Base-by-base conservation (phyloP, 2,329 filamentous ascomycete genomes). In the Colletotrichum caudatum region DNA sequence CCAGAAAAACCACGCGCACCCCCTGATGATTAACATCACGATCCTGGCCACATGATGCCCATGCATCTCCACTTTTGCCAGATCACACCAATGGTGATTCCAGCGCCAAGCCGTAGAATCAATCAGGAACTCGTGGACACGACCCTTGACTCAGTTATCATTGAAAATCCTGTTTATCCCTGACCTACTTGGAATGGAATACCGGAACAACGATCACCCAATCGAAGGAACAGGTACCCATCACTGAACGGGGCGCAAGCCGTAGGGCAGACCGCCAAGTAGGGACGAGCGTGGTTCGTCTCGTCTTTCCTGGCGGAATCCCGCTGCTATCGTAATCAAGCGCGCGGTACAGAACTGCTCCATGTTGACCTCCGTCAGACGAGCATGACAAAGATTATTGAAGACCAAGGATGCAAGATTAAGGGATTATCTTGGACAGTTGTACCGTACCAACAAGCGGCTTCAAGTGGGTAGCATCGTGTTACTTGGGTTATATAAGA, bases 311-410 rank as follows among this genome's bases (percentile, higher is more conserved):
- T 2, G 7, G 26, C 23, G 51, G 51, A 14, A 60, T 61, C 56
- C 68, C 57, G 44, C 58, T 44, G 37, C 41, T 39, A 18, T 44
- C 33, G 68, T 71, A 64, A 71, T 58, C 63, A 71, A 71, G 57
- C 68, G 68, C 64, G 68, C 64, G 68, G 68, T 62, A 67, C 41
- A 18, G 41, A 58, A 11, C 37, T 62, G 53, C 37, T 44, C 23
- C 23, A 44, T 50, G 29, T 14, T 6, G 41, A 35, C 44, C 29
- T 54, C 3, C 14, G 26, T 29, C 18, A 35, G 20, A 23, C 12
- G 0, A 11, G 50, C 67, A 29, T 44, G 33, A 44, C 1, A 14
- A 3, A 1, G 5, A 6, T 58, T 26, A 44, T 46, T 50, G 23
- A 5, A 9, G 9, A 12, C 44, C 7, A n/a, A 48, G 44, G 2